A percentile compares a stretch with the other conserved stretches of the same genome.
Evolutionary conservation across 768 basidiomycete species (phyloP).

Genomic region (Lactarius vividus): DNA sequence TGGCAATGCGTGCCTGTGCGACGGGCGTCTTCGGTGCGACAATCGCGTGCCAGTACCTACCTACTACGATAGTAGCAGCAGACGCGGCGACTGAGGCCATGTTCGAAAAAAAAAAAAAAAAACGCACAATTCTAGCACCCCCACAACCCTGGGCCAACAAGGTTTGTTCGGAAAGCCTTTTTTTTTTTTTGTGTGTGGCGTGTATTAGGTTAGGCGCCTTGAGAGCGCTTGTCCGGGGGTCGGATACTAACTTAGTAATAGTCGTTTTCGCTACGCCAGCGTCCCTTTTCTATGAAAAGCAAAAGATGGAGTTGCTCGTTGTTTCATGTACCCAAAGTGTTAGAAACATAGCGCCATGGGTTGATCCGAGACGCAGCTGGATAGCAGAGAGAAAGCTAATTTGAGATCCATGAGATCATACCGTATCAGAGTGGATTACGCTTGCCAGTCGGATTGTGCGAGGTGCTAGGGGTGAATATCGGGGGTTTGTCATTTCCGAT

Average conservation of each 20-base stretch:
- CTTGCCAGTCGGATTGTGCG: neutral
- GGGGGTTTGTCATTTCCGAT: neutral
- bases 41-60: no score
- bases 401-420: neutral
- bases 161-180: neutral
- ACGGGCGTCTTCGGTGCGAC: no score
- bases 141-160: neutral
- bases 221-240: neutral
- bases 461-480: neutral
- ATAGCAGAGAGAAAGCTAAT: neutral
- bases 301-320: neutral
- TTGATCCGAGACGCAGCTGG: neutral
- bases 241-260: neutral
- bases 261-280: neutral
- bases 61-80: no score
- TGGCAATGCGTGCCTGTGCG: no score
- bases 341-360: neutral
- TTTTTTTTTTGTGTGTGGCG: slow-evolving; percentile 2
- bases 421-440: neutral
- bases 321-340: slow-evolving; percentile 10
- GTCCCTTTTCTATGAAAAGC: neutral
- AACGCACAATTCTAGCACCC: no score
- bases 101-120: neutral
- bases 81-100: neutral
- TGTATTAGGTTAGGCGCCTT: neutral